Evolutionary conservation across 2,329 filamentous ascomycete species (phyloP), one percentile per base, ranked within the genome.

Genomic region (Aspergillus sp.): DNA sequence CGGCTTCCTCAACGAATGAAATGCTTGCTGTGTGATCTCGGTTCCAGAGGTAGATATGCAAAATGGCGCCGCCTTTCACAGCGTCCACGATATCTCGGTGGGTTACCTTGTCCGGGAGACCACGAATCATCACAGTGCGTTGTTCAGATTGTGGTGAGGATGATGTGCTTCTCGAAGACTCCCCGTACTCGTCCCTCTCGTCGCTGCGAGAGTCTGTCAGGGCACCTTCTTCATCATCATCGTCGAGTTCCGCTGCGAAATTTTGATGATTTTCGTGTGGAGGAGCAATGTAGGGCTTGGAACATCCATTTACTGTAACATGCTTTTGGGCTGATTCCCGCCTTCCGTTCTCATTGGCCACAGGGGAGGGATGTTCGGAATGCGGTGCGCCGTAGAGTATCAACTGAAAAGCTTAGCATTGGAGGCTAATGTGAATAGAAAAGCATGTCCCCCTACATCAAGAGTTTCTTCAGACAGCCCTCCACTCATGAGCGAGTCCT

Each of bases 31-130:
- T 78, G 33, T 82, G 82, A 52, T 91, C 86, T 43, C 82, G 73
- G 8, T 65, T 68, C 33, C 85, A 84, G 48, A 92, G 64, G 64
- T 83, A 88, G 41, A 93, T 77, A 62, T 91, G 88, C 11, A 93
- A 72, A 11, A 96, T 66, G 62, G 84, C 79, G 1, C 90, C 91
- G 23, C 91, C 90, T 57, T 87, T 85, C 52, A 95, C 75, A 11
- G 82, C 80, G 21, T 81, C 79, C 3, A 83, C 80, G 58, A 95
- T 76, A 61, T 95, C 89, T 47, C 80, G 80, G 66, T 90, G 84
- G 0, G 85, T 89, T 14, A 82, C 83, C 2, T 77, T 78, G 5
- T 86, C 82, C 1, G 87, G 77, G 1, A 95, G 78, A 57, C 87
- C 86, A 37, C 75, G 75, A 50, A 93, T 76, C 21, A 84, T 75